These are phyloP conservation scores for Neofusicoccum laricinum DNA, from an alignment of 2,329 filamentous ascomycete genomes.

Conservation along the genomic window DNA sequence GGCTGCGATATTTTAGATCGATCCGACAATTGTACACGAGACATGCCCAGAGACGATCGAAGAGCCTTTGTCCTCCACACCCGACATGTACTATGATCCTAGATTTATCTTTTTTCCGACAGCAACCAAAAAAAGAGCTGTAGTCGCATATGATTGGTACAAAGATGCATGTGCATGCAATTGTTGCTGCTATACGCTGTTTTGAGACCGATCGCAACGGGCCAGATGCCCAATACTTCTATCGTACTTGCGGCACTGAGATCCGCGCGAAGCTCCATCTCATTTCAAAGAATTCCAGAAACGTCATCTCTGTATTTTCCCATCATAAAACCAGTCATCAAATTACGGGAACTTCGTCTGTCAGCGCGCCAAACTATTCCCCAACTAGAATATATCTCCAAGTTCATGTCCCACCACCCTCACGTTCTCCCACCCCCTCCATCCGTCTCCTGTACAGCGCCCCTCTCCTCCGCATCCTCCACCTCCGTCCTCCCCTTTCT, in stretches of 20 bases:
- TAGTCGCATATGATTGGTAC: not conserved
- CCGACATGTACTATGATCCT: conserved; percentile 14
- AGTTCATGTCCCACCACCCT: not conserved
- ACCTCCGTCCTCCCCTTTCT: conserved; percentile 28
- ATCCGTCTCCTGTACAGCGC: not conserved
- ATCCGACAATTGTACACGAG: conserved; percentile 13
- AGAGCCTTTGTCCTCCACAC: not conserved
- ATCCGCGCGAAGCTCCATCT: too few species aligned
- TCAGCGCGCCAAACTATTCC: too few species aligned
- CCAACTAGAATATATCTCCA: too few species aligned
- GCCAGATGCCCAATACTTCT: not conserved
- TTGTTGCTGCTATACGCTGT: not conserved
- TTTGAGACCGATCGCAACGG: not conserved
- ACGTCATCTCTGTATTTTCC: too few species aligned
- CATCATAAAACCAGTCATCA: too few species aligned
- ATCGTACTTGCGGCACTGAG: too few species aligned
- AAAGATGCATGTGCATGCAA: not conserved
- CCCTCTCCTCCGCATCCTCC: conserved; percentile 26
- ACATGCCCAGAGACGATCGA: conserved; percentile 11
- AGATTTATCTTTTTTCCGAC: not conserved
- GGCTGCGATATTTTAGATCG: conserved; percentile 7
- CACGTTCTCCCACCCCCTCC: not conserved
- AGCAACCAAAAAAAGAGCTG: conserved; percentile 8
- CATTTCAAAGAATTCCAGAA: too few species aligned
- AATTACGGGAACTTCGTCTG: too few species aligned